These are phyloP conservation scores for Inga oerstediana DNA, from an alignment of 306 rosid species.

Conservation along the genomic window DNA sequence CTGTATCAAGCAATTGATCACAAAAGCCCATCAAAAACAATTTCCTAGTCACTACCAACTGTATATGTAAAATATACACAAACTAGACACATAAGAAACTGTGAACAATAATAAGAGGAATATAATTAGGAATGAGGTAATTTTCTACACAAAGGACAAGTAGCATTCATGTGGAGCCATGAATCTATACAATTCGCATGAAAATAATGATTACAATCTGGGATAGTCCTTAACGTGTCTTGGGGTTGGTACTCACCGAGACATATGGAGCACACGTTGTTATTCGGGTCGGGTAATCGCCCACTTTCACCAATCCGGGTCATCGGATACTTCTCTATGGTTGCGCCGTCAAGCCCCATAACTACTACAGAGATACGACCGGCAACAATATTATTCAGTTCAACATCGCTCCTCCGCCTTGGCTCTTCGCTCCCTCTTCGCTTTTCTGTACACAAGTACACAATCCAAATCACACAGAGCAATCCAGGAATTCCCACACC, in stretches of 20 bases:
- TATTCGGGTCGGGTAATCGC: constrained; percentile 50
- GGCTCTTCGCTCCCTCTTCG: background rate
- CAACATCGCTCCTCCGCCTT: background rate
- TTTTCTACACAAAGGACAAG: constrained; percentile 64
- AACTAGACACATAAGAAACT: background rate
- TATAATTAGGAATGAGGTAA: constrained; percentile 31
- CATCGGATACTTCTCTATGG: constrained; percentile 57
- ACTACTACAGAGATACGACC: background rate
- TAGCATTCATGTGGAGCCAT: constrained; percentile 60
- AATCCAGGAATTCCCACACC: background rate
- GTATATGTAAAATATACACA: no score
- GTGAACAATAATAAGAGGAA: no score
- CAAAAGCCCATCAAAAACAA: background rate
- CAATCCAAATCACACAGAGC: background rate
- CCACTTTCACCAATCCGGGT: constrained; percentile 50
- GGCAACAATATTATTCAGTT: background rate
- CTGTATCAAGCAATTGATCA: background rate
- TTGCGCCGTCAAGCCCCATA: constrained; percentile 59
- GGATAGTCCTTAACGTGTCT: constrained; percentile 57
- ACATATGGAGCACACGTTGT: constrained; percentile 59
- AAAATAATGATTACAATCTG: constrained; percentile 59
- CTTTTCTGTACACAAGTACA: background rate
- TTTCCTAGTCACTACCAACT: background rate
- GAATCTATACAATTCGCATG: constrained; percentile 57
- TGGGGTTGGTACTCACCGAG: constrained; percentile 57